Conservation (phyloP, 192 early-diverging fungal species). For the Kappamyces sp. region DNA sequence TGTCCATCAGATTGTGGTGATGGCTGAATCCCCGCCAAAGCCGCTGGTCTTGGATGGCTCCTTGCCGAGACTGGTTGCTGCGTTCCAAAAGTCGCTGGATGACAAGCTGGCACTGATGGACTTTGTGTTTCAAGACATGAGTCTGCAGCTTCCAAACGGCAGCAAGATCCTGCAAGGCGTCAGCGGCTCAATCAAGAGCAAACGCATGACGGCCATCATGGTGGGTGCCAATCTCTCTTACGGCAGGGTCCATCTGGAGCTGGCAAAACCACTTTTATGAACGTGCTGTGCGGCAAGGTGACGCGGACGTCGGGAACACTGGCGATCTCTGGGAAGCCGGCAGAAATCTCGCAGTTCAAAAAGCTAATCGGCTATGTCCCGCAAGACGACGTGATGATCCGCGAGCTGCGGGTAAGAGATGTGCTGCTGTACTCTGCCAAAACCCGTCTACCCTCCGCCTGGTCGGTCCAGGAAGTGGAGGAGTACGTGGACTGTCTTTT, state of each 20-base stretch:
- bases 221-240: no score
- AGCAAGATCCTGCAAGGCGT: constrained; percentile 46
- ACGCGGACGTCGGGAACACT: constrained; percentile 17
- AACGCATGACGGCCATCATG: constrained; percentile 20
- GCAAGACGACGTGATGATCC: constrained; percentile 25
- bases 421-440: constrained; percentile 66
- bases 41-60: not conserved
- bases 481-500: constrained; percentile 44
- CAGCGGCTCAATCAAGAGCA: constrained; percentile 32
- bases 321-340: constrained; percentile 13
- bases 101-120: not conserved
- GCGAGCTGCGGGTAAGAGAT: constrained; percentile 61
- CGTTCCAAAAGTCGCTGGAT: constrained; percentile 15
- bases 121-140: constrained; percentile 10
- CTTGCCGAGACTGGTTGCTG: constrained; percentile 7
- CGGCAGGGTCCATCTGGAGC: constrained; percentile 43
- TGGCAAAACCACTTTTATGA: constrained; percentile 25
- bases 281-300: constrained; percentile 26
- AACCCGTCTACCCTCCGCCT: constrained; percentile 59
- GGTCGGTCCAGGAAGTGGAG: constrained; percentile 37
- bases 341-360: constrained; percentile 22
- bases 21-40: no score
- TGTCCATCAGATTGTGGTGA: no score
- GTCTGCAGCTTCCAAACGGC: constrained; percentile 22
- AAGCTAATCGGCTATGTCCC: constrained; percentile 24